Conservation (phyloP, 2,329 filamentous ascomycete genomes). For the Penicillium fuscoglaucum region DNA sequence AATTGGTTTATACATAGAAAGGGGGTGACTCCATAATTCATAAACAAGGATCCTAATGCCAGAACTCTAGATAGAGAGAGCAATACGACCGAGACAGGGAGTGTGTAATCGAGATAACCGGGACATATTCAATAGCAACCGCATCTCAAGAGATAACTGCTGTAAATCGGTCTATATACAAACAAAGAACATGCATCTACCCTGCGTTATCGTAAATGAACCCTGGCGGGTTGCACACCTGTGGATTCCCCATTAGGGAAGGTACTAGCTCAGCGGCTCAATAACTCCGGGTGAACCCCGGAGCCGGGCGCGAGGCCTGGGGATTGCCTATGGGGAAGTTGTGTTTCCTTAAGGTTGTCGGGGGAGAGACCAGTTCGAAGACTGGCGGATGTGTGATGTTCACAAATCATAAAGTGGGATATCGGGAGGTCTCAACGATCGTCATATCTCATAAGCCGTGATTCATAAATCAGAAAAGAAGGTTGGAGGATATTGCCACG, state of each 20-base stretch:
- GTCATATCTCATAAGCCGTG: constrained; percentile 21
- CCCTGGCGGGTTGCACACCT: background rate
- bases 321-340: background rate
- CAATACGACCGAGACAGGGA: too few species aligned
- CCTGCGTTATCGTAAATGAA: background rate
- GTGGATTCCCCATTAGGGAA: background rate
- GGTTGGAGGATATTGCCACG: background rate
- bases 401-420: constrained; percentile 2
- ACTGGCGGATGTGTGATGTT: background rate
- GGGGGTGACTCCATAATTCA: too few species aligned
- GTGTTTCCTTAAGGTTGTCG: background rate
- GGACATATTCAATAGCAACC: background rate
- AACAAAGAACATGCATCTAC: background rate
- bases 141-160: background rate
- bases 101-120: background rate
- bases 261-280: background rate
- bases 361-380: background rate
- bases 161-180: constrained; percentile 7
- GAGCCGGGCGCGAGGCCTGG: constrained; percentile 8
- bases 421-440: constrained; percentile 8
- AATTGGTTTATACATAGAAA: too few species aligned
- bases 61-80: too few species aligned
- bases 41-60: too few species aligned
- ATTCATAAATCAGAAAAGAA: constrained; percentile 15
- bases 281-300: background rate